Evolutionary conservation across 164 flowering plant species (phyloP).

Genomic region (Pachysandra terminalis): DNA sequence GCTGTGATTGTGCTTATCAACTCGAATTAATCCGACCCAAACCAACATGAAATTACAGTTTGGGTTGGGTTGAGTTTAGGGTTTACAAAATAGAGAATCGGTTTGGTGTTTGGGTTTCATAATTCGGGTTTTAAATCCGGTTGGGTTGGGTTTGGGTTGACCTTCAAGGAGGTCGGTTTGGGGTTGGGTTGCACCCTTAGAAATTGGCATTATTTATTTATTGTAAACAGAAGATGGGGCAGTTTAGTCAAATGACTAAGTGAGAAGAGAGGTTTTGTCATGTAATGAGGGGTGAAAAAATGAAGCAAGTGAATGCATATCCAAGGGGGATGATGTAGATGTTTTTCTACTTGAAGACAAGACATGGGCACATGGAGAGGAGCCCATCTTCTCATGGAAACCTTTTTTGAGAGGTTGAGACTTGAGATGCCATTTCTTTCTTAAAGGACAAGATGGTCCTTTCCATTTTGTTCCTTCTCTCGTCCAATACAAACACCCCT

Average conservation of each 20-base stretch:
- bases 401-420: slow-evolving; percentile 13
- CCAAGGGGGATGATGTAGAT: slow-evolving; percentile 32
- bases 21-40: too few relatives aligned
- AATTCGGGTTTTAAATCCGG: too few relatives aligned
- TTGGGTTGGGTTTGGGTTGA: too few relatives aligned
- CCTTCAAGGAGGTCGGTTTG: too few relatives aligned
- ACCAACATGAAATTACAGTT: too few relatives aligned
- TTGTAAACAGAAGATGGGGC: too few relatives aligned
- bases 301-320: background rate
- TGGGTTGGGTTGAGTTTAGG: too few relatives aligned
- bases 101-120: too few relatives aligned
- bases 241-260: background rate
- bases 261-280: background rate
- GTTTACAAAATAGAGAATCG: too few relatives aligned
- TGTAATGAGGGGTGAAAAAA: background rate
- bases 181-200: too few relatives aligned
- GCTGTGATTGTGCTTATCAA: too few relatives aligned
- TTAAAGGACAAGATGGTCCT: slow-evolving; percentile 49
- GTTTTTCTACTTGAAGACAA: slow-evolving; percentile 59
- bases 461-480: slow-evolving; percentile 34
- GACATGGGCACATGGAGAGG: slow-evolving; percentile 54
- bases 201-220: too few relatives aligned
- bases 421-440: slow-evolving; percentile 5
- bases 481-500: slow-evolving; percentile 29
- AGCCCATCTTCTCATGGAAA: background rate